Evolutionary conservation across 371 early-diverging fungal genomes (phyloP), one percentile per base, ranked within the genome.

Genomic region (Mortierella sp.): DNA sequence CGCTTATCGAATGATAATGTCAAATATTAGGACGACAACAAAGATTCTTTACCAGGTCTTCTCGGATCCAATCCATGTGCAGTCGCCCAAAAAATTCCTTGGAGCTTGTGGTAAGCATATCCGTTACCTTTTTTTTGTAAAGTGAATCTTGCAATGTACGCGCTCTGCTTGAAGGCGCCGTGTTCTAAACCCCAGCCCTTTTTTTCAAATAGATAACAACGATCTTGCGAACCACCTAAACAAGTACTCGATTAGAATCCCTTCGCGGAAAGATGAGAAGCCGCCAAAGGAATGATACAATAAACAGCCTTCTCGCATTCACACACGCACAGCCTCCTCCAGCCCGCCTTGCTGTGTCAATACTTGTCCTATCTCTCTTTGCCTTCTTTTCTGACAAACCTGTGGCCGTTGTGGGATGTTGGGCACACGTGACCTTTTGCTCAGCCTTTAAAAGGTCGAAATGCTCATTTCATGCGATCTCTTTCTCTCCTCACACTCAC

Each of bases 191-290:
- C 24, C 21, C 13, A 3, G 46, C 28, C 48, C 53, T 75, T 26
- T 13, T 37, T 28, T 61, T 6, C 26, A 10, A 21, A 10, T 53
- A 82, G 82, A 82, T 40, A 79, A 78, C 26, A 82, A 82, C 24
- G 76, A 78, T 11, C 70, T 82, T 21, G 82, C 82, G 31, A 76
- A 75, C 46, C 82, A 82, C 40, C 55, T 82, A 24, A 82, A 82
- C 69, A 82, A 79, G 44, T 79, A 79, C 34, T 78, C 79, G 21
- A 79, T 82, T 46, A 78, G 79, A 53, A 79, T 82, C 28, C 83
- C 83, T 1, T 76, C 83, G 0, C 69, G 83, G 9, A 82, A 82
- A 46, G 83, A 82, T 46, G 82, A 82, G 69, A 82, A 78, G 28
- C 69, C 73, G 13, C n/a, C 24, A n/a, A 75, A 51, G 48, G 53